Evolutionary conservation across 352 stramenopile genomes (phyloP).

Genomic region (Globisporangium cylindrosporum): DNA sequence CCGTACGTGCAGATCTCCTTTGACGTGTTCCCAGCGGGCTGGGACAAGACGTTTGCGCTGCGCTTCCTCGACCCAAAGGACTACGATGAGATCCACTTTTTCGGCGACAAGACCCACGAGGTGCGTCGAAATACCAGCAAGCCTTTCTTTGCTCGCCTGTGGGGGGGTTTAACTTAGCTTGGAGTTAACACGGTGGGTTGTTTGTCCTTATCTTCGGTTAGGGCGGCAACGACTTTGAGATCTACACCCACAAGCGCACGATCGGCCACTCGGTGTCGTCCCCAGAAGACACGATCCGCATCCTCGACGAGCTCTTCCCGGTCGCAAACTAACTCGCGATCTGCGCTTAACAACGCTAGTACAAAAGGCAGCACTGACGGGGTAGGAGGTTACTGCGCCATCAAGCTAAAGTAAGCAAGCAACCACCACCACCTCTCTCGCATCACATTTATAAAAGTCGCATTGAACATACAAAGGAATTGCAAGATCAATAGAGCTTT

Average conservation of each 20-base stretch:
- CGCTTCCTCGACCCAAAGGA: constrained; percentile 90
- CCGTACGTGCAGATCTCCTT: constrained; percentile 91
- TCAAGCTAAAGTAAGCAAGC: background rate
- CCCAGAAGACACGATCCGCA: constrained; percentile 95
- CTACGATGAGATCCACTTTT: constrained; percentile 99
- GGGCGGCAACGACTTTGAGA: constrained; percentile 99
- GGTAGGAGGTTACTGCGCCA: background rate
- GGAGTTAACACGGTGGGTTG: background rate
- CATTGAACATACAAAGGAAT: background rate
- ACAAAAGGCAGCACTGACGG: background rate
- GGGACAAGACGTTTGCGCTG: constrained; percentile 99
- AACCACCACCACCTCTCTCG: too few species aligned
- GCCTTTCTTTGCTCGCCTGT: background rate
- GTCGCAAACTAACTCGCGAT: constrained; percentile 21
- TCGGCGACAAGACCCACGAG: constrained; percentile 99
- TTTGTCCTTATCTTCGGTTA: constrained; percentile 12
- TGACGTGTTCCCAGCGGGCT: constrained; percentile 97
- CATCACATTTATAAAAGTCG: background rate
- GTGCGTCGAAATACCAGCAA: constrained; percentile 20
- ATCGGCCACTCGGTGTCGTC: constrained; percentile 97
- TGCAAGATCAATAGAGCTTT: background rate
- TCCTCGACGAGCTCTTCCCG: constrained; percentile 97
- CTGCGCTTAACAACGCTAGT: background rate
- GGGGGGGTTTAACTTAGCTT: background rate
- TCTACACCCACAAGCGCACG: constrained; percentile 95